Conservation (phyloP, 1,284 basidiomycete species). For the Farysia itapuensis region DNA sequence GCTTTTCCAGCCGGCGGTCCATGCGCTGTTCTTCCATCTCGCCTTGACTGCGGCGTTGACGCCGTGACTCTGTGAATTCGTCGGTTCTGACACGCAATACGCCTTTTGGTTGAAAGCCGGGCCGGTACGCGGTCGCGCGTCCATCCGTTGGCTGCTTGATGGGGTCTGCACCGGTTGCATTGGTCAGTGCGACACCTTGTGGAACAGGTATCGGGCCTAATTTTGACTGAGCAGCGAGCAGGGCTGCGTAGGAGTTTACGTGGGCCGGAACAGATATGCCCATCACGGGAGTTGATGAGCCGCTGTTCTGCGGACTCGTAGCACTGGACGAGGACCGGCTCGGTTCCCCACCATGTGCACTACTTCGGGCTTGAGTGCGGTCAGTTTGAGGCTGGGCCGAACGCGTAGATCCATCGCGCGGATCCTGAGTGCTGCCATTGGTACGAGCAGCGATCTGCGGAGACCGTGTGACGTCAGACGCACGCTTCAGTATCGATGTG, state of each 20-base stretch:
- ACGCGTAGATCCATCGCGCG: neutral
- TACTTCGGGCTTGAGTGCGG: neutral
- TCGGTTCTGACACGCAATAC: constrained; percentile 34
- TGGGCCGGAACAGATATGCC: constrained; percentile 28
- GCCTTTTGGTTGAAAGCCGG: constrained; percentile 52
- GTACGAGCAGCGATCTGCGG: constrained; percentile 5
- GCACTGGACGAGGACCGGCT: constrained; percentile 10
- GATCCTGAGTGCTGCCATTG: neutral
- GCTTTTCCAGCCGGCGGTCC: constrained; percentile 49
- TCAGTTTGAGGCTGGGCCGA: neutral
- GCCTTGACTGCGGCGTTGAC: constrained; percentile 14
- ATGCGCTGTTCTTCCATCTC: constrained; percentile 52
- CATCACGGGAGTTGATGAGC: constrained; percentile 24
- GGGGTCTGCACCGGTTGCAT: constrained; percentile 8
- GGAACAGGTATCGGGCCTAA: constrained; percentile 34
- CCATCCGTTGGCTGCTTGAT: constrained; percentile 5
- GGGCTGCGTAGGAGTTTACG: constrained; percentile 35
- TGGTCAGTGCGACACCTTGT: constrained; percentile 34
- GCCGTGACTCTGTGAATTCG: constrained; percentile 30
- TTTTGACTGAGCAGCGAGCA: constrained; percentile 29
- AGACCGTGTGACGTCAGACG: constrained; percentile 2
- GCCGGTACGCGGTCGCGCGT: constrained; percentile 27
- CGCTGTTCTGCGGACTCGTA: constrained; percentile 19
- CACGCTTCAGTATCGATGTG: neutral
- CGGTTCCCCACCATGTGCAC: neutral